Evolutionary conservation across 495 filamentous ascomycete genomes (phyloP).

Genomic region (Podospora pseudopauciseta): DNA sequence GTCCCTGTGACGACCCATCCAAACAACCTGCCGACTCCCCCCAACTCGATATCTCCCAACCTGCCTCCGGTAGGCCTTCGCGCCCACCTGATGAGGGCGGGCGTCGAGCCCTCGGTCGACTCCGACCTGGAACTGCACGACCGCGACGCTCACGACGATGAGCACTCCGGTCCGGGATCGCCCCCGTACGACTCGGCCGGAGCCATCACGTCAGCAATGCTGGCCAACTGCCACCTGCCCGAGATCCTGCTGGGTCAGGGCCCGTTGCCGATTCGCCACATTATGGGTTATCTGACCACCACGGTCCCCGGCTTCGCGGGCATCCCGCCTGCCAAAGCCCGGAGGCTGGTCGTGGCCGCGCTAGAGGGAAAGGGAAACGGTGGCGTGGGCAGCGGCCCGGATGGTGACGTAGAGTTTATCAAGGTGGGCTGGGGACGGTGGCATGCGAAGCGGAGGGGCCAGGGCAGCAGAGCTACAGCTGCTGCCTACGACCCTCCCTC

Average conservation of each 20-base stretch:
- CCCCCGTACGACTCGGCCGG: slow-evolving; percentile 67
- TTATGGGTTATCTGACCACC: slow-evolving; percentile 89
- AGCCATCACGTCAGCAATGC: slow-evolving; percentile 77
- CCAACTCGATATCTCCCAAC: slow-evolving; percentile 91
- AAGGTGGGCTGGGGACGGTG: slow-evolving; percentile 98
- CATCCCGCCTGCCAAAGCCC: slow-evolving; percentile 87
- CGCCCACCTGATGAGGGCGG: slow-evolving; percentile 55
- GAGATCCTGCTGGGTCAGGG: slow-evolving; percentile 86
- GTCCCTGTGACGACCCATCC: slow-evolving; percentile 56
- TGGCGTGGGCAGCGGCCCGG: slow-evolving; percentile 59
- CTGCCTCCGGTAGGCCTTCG: slow-evolving; percentile 78
- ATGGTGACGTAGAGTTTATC: slow-evolving; percentile 82
- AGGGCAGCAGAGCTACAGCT: slow-evolving; percentile 34
- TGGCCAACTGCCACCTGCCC: slow-evolving; percentile 89
- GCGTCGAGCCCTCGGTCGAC: slow-evolving; percentile 63
- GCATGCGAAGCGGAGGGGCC: slow-evolving; percentile 75
- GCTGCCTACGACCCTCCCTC: slow-evolving; percentile 46
- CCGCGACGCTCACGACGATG: slow-evolving; percentile 62
- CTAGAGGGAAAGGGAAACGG: slow-evolving; percentile 69
- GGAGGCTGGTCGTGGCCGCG: slow-evolving; percentile 80
- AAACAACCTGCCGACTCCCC: slow-evolving; percentile 84
- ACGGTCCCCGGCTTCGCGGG: slow-evolving; percentile 89
- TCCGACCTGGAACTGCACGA: slow-evolving; percentile 86
- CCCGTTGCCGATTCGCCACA: slow-evolving; percentile 86
- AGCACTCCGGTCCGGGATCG: slow-evolving; percentile 45